Percentiles rank a stretch among this genome's conserved stretches.
Evolutionary conservation across 2,329 filamentous ascomycete genomes (phyloP).

Genomic region (Cercospora berteroae): DNA sequence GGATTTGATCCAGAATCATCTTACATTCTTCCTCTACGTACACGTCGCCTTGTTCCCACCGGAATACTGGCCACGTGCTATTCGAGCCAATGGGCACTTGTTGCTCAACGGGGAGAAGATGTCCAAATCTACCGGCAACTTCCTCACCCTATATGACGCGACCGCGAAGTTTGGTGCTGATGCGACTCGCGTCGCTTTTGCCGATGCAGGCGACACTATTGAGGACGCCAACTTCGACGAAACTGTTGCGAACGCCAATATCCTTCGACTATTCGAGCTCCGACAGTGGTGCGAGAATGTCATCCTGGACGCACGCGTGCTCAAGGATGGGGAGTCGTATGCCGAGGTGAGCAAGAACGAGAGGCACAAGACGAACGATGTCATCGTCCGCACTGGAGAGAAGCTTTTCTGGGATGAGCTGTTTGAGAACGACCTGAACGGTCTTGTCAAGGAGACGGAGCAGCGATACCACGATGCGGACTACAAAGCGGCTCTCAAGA

Average conservation of each 20-base stretch:
- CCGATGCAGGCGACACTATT: conserved; percentile 90
- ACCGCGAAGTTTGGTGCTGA: conserved; percentile 93
- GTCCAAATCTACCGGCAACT: conserved; percentile 96
- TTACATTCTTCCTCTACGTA: conserved; percentile 94
- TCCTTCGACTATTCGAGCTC: conserved; percentile 77
- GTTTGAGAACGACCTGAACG: conserved; percentile 91
- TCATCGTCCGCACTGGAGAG: conserved; percentile 70
- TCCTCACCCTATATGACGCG: conserved; percentile 83
- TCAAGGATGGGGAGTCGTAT: conserved; percentile 47
- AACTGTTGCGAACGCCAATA: conserved; percentile 85
- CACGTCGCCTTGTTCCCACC: conserved; percentile 85
- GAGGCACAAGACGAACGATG: conserved; percentile 51
- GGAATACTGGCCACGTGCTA: conserved; percentile 82
- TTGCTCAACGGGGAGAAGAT: conserved; percentile 98
- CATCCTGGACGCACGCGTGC: conserved; percentile 58
- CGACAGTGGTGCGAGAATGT: conserved; percentile 92
- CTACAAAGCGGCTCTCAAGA: conserved; percentile 84
- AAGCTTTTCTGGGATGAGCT: conserved; percentile 79
- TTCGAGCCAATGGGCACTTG: conserved; percentile 89
- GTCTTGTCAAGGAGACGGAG: conserved; percentile 72
- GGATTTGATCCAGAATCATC: conserved; percentile 88
- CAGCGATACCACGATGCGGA: conserved; percentile 75
- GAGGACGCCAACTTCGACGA: conserved; percentile 98
- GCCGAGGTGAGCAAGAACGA: conserved; percentile 43
- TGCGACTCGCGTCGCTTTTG: conserved; percentile 84